Conservation (phyloP, 2,329 filamentous ascomycete genomes). For the Cytospora leucostoma region DNA sequence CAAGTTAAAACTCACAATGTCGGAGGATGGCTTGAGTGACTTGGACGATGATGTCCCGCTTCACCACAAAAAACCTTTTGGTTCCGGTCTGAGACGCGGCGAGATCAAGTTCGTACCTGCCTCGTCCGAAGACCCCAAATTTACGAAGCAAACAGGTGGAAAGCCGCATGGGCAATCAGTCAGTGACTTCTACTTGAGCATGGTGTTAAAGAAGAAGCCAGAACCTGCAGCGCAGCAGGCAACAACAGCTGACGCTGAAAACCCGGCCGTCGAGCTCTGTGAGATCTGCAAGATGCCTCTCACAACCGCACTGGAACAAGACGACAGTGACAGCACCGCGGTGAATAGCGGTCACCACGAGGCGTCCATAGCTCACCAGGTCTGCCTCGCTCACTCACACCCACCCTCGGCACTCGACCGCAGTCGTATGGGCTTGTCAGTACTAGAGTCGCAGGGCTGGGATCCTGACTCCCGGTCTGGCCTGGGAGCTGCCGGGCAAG, state of each 20-base stretch:
- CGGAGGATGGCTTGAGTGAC: constrained; percentile 34
- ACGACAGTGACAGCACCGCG: constrained; percentile 25
- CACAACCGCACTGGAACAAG: constrained; percentile 26
- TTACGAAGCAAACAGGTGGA: constrained; percentile 28
- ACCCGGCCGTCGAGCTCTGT: constrained; percentile 42
- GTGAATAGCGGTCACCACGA: constrained; percentile 48
- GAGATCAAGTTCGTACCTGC: constrained; percentile 60
- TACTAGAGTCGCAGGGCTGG: constrained; percentile 70
- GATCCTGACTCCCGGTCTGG: constrained; percentile 72
- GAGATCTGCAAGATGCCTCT: constrained; percentile 63
- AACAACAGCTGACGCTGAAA: constrained; percentile 26
- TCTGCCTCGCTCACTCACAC: constrained; percentile 67
- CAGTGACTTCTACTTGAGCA: constrained; percentile 65
- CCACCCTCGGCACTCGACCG: constrained; percentile 73
- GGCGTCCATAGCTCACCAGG: constrained; percentile 69
- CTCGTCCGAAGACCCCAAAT: constrained; percentile 40
- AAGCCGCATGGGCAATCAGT: constrained; percentile 37
- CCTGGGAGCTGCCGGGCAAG: constrained; percentile 69
- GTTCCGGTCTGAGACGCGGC: constrained; percentile 56
- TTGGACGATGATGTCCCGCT: constrained; percentile 53
- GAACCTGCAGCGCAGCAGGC: constrained; percentile 24
- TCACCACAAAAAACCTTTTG: constrained; percentile 56
- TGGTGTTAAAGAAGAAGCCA: constrained; percentile 57
- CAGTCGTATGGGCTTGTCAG: constrained; percentile 66
- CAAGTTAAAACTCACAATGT: constrained; percentile 5